These are phyloP conservation scores for Hypoxylon intermedium DNA, from an alignment of 495 filamentous ascomycete genomes.

Conservation along the genomic window DNA sequence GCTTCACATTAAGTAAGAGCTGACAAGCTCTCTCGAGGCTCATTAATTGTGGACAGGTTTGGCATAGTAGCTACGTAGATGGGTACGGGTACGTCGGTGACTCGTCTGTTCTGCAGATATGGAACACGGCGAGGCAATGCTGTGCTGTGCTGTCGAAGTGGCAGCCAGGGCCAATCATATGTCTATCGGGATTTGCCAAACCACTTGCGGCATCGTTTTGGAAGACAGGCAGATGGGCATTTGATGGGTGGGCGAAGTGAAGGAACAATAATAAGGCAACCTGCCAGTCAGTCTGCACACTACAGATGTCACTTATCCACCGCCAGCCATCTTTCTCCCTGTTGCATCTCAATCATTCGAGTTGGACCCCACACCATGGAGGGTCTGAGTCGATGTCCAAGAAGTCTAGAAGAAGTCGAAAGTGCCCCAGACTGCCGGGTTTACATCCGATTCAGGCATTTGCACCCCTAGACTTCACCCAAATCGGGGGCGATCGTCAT, in stretches of 20 bases:
- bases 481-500: conserved; percentile 39
- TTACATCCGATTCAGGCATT: conserved; percentile 47
- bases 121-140: conserved; percentile 26
- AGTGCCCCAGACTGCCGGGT: conserved; percentile 43
- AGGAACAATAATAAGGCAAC: no score
- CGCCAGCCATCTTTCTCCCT: conserved; percentile 12
- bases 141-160: conserved; percentile 29
- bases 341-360: conserved; percentile 33
- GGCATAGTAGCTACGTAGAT: neutral
- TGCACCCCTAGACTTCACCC: conserved; percentile 31
- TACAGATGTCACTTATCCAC: conserved; percentile 9
- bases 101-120: conserved; percentile 18
- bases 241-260: no score
- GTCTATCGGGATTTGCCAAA: conserved; percentile 25
- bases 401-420: conserved; percentile 36
- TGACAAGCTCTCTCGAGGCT: neutral
- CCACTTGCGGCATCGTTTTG: conserved; percentile 26
- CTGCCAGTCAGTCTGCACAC: conserved; percentile 20
- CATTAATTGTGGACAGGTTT: neutral
- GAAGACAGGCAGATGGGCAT: neutral
- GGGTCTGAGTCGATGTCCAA: conserved; percentile 21
- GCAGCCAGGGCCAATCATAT: conserved; percentile 19
- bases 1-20: neutral
- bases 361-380: conserved; percentile 32
- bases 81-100: conserved; percentile 24